A percentile compares a stretch with the other conserved stretches of the same genome.
Conservation (phyloP, 1,284 basidiomycete genomes). For the Golubevia pallescens region DNA sequence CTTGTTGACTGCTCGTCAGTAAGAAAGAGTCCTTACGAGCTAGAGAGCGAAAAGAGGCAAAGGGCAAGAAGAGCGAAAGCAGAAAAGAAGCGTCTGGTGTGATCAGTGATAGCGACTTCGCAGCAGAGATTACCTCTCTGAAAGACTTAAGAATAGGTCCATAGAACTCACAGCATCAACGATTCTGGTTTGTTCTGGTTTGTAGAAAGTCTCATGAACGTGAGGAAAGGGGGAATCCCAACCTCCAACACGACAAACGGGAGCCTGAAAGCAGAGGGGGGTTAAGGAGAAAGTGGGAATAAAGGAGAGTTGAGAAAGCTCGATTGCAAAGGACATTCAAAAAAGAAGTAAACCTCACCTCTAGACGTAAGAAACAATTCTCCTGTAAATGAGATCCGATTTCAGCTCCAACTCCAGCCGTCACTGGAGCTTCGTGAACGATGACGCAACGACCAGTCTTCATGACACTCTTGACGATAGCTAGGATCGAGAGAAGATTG, state of each 20-base stretch:
- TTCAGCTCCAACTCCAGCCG: slow-evolving; percentile 42
- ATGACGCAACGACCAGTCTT: slow-evolving; percentile 51
- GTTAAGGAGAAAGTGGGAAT: neutral
- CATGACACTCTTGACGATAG: slow-evolving; percentile 26
- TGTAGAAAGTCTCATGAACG: slow-evolving; percentile 43
- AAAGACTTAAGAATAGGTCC: too few species aligned
- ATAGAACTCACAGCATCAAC: slow-evolving; percentile 24
- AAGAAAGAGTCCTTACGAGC: too few species aligned
- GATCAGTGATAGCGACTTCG: too few species aligned
- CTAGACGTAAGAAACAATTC: slow-evolving; percentile 42
- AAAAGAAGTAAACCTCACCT: slow-evolving; percentile 7
- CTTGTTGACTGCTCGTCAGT: too few species aligned
- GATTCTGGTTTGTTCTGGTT: slow-evolving; percentile 37
- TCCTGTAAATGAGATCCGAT: slow-evolving; percentile 42
- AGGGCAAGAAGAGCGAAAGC: too few species aligned
- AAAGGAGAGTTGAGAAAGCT: neutral
- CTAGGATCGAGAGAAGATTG: slow-evolving; percentile 5
- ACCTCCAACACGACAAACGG: slow-evolving; percentile 29
- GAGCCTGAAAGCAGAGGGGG: slow-evolving; percentile 14
- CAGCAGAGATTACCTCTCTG: too few species aligned
- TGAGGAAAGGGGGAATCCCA: slow-evolving; percentile 51
- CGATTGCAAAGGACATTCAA: neutral
- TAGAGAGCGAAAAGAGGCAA: too few species aligned
- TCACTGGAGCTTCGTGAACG: slow-evolving; percentile 53
- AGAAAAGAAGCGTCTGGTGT: too few species aligned